Base-by-base conservation (phyloP, 2,329 filamentous ascomycete species). In the Paracoccidioides lutzii region DNA sequence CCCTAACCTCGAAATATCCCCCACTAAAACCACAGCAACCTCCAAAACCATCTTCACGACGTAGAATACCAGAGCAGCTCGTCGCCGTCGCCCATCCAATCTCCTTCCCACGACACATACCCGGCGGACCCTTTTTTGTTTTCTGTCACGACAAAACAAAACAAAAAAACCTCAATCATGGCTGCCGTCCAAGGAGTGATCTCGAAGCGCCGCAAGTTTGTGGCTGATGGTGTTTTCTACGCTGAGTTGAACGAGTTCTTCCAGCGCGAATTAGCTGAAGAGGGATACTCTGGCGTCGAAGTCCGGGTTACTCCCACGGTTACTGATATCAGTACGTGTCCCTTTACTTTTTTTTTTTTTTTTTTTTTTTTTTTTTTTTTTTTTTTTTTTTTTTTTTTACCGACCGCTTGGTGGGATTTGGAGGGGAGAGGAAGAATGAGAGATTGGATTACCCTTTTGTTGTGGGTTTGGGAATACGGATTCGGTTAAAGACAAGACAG, bases 181-280 rank as follows among this genome's bases (percentile, higher is more conserved):
- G 73, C 75, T 65, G 72, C 74, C 69, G 68, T 71, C 65, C 75
- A 76, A 69, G 74, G 73, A 69, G 73, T 73, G 67, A 76, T 77
- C 65, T 76, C 74, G 62, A 77, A 77, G 72, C 73, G 73, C 65
- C 69, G 75, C 65, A 75, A 91, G 85, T 91, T 90, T 81, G 86
- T 91, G 75, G 88, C 87, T 68, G 93, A 98, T 79, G 93, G 93
- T 85, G 93, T 98, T 73, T 98, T 98, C 88, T 98, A 96, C 80
- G 93, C 93, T 82, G 93, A 98, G 81, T 82, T 98, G 78, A 98
- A 98, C 87, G 93, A 98, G 82, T 98, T 98, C 87, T 98, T 98
- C 89, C 93, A 97, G 85, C 91, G 93, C 78, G 93, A 98, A 81
- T 83, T 98, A 75, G 93, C 93, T 75, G 93, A 98, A 85, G 94